Conservation (phyloP, 2,329 filamentous ascomycete species). For the Hypoxylon sp. region DNA sequence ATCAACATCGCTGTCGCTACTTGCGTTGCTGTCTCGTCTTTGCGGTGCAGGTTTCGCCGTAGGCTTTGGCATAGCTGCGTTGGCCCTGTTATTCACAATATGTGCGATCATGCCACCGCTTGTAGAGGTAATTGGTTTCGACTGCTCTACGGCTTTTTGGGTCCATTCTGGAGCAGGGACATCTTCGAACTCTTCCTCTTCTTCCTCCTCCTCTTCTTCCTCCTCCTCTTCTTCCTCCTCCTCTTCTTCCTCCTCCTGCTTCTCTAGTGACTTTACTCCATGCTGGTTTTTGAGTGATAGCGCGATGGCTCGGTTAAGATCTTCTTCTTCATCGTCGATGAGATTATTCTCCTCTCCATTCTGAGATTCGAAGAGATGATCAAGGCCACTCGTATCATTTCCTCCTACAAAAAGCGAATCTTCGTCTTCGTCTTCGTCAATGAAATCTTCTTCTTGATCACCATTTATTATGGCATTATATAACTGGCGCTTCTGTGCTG, state of each 20-base stretch:
- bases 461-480: conserved; percentile 38
- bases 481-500: conserved; percentile 47
- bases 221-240: conserved; percentile 58
- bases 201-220: conserved; percentile 54
- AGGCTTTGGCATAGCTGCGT: conserved; percentile 66
- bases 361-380: conserved; percentile 42
- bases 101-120: conserved; percentile 75
- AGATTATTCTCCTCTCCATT: conserved; percentile 53
- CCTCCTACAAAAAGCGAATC: conserved; percentile 69
- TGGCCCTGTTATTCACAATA: conserved; percentile 79
- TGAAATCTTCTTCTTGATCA: conserved; percentile 21
- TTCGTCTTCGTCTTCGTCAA: conserved; percentile 57
- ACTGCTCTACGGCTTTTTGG: conserved; percentile 64
- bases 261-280: conserved; percentile 49
- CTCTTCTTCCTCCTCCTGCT: conserved; percentile 54
- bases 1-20: conserved; percentile 84
- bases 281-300: conserved; percentile 81
- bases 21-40: conserved; percentile 61
- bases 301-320: conserved; percentile 84
- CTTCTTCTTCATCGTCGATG: conserved; percentile 62
- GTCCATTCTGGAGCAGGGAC: conserved; percentile 66
- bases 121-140: conserved; percentile 64
- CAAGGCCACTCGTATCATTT: conserved; percentile 39
- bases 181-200: conserved; percentile 63
- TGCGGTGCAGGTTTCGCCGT: conserved; percentile 65